These are phyloP conservation scores for Citrullus amarus DNA, from an alignment of 306 rosid genomes.

Conservation along the genomic window DNA sequence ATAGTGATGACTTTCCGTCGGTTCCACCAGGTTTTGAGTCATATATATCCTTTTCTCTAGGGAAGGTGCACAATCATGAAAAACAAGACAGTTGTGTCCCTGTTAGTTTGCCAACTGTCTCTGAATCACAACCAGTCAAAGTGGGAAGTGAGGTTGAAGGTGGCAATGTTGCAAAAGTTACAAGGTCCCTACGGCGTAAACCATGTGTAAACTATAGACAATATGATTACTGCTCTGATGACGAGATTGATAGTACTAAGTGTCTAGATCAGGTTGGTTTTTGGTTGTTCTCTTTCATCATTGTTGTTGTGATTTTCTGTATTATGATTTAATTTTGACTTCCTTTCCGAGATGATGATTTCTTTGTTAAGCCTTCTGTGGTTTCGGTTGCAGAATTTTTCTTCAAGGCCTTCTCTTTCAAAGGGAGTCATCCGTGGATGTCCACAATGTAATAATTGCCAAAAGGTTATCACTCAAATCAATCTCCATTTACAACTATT, in stretches of 20 bases:
- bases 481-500: not conserved
- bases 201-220: conserved; percentile 53
- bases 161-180: conserved; percentile 37
- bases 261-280: conserved; percentile 56
- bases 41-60: conserved; percentile 49
- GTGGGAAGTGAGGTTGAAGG: conserved; percentile 30
- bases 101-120: conserved; percentile 32
- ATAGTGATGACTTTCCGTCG: conserved; percentile 82
- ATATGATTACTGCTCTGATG: conserved; percentile 38
- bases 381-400: conserved; percentile 49
- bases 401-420: conserved; percentile 41
- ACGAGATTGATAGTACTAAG: conserved; percentile 47
- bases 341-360: conserved; percentile 6
- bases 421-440: conserved; percentile 91
- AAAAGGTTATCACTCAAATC: conserved; percentile 44
- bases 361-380: conserved; percentile 22
- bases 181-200: conserved; percentile 59
- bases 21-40: conserved; percentile 99
- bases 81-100: conserved; percentile 30
- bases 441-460: conserved; percentile 72
- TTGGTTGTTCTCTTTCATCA: conserved; percentile 13
- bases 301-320: conserved; percentile 9
- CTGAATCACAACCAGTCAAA: conserved; percentile 40
- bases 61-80: conserved; percentile 38
- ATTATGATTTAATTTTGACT: not conserved